Percentiles rank a stretch among this genome's conserved stretches.
Evolutionary conservation across 2,329 filamentous ascomycete genomes (phyloP).

Genomic region (Hortaea werneckii): DNA sequence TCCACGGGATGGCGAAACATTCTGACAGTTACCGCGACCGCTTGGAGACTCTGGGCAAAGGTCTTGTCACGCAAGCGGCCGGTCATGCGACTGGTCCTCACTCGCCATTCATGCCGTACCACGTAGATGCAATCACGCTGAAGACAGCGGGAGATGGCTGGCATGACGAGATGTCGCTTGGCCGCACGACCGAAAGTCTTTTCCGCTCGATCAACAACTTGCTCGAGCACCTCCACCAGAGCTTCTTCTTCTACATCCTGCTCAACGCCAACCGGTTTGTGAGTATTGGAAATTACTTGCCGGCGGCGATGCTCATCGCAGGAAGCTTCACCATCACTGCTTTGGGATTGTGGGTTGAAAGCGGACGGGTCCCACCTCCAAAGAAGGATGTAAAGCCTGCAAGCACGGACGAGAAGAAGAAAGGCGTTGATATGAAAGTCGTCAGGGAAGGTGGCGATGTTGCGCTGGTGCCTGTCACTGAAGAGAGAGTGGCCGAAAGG

Average conservation of each 20-base stretch:
- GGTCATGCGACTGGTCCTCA: slow-evolving; percentile 85
- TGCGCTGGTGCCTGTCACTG: slow-evolving; percentile 29
- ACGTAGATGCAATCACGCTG: slow-evolving; percentile 89
- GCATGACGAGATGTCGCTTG: slow-evolving; percentile 97
- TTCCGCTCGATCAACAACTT: slow-evolving; percentile 94
- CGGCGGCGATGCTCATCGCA: slow-evolving; percentile 93
- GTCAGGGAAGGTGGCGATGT: slow-evolving; percentile 27
- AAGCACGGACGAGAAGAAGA: slow-evolving; percentile 19
- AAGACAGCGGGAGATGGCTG: slow-evolving; percentile 84
- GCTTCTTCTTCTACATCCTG: slow-evolving; percentile 97
- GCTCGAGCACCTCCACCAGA: slow-evolving; percentile 92
- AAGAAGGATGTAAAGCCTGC: slow-evolving; percentile 24
- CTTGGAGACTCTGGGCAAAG: slow-evolving; percentile 76
- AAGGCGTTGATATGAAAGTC: slow-evolving; percentile 27
- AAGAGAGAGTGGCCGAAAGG: slow-evolving; percentile 43
- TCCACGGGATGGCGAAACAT: slow-evolving; percentile 79
- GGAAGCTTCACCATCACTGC: slow-evolving; percentile 94
- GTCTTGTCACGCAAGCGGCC: slow-evolving; percentile 84
- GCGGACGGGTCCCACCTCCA: slow-evolving; percentile 42
- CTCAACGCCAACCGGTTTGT: slow-evolving; percentile 90
- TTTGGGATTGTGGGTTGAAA: slow-evolving; percentile 86
- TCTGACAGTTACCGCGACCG: slow-evolving; percentile 69
- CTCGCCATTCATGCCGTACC: slow-evolving; percentile 93
- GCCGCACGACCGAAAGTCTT: slow-evolving; percentile 76
- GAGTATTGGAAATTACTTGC: slow-evolving; percentile 94